Conservation (phyloP, 148 eudicot species). For the Amaranthus palmeri region DNA sequence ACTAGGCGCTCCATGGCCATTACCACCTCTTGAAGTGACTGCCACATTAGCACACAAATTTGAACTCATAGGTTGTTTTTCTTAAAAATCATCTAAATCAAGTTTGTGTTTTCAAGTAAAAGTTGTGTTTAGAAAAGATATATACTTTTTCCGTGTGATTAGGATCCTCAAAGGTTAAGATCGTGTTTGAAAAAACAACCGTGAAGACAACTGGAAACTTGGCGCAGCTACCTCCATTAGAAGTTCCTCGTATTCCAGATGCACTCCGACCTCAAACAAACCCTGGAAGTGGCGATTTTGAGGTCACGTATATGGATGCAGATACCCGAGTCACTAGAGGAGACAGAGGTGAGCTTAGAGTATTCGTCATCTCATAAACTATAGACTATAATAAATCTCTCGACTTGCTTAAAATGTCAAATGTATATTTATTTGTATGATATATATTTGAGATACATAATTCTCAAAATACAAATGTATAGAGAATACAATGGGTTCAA, state of each 20-base stretch:
- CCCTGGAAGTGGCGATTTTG: conserved; percentile 84
- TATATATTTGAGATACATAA: background rate
- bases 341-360: conserved; percentile 84
- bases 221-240: conserved; percentile 80
- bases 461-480: background rate
- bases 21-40: conserved; percentile 70
- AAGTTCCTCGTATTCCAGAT: conserved; percentile 73
- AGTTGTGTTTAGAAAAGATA: background rate
- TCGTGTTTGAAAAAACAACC: conserved; percentile 78
- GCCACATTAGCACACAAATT: conserved; percentile 95
- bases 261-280: conserved; percentile 63
- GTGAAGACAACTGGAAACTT: conserved; percentile 78
- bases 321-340: conserved; percentile 84
- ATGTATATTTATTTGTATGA: conserved; percentile 8
- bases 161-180: conserved; percentile 58
- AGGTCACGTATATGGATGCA: conserved; percentile 74
- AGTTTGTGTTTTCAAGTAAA: background rate
- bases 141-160: background rate
- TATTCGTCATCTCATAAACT: conserved; percentile 60
- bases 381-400: background rate
- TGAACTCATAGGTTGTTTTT: conserved; percentile 63
- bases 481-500: background rate
- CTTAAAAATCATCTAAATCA: background rate
- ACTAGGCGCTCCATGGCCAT: conserved; percentile 88
- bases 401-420: background rate